Evolutionary conservation across 2,329 filamentous ascomycete genomes (phyloP).

Genomic region (Annulohypoxylon truncatum): DNA sequence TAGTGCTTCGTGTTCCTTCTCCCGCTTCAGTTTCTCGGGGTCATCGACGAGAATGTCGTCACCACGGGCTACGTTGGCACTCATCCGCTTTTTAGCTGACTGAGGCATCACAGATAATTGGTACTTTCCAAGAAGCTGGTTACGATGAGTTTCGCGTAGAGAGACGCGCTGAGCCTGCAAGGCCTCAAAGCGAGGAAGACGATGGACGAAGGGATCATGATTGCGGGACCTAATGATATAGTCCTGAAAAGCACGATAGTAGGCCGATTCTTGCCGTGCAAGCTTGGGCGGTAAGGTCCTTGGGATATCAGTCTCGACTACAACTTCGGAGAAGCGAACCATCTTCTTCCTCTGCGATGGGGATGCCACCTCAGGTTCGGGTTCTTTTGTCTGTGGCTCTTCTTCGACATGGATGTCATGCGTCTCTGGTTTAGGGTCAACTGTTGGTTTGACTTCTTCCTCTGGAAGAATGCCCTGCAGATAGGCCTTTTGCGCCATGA

Average conservation of each 20-base stretch:
- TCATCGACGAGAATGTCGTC: conserved; percentile 73
- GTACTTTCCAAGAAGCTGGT: conserved; percentile 86
- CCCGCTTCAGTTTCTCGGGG: conserved; percentile 70
- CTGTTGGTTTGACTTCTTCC: conserved; percentile 53
- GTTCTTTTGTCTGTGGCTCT: conserved; percentile 43
- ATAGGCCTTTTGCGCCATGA: conserved; percentile 83
- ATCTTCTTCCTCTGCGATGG: conserved; percentile 70
- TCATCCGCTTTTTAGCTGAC: conserved; percentile 77
- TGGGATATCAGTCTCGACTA: conserved; percentile 59
- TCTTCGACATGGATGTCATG: conserved; percentile 52
- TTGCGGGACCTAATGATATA: conserved; percentile 73
- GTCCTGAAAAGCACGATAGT: conserved; percentile 88
- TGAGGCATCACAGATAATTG: conserved; percentile 77
- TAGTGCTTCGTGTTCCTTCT: conserved; percentile 85
- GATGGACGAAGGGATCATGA: conserved; percentile 85
- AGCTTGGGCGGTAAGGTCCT: conserved; percentile 65
- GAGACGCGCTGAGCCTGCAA: conserved; percentile 85
- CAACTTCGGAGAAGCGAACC: conserved; percentile 76
- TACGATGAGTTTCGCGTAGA: conserved; percentile 77
- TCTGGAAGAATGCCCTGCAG: conserved; percentile 74
- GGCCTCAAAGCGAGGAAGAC: conserved; percentile 86
- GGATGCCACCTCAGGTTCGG: conserved; percentile 45
- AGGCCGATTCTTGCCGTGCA: conserved; percentile 75
- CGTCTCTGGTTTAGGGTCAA: conserved; percentile 51
- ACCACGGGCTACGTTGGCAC: conserved; percentile 77